Base-by-base conservation (phyloP, 768 basidiomycete species). In the Austroboletus festivus region DNA sequence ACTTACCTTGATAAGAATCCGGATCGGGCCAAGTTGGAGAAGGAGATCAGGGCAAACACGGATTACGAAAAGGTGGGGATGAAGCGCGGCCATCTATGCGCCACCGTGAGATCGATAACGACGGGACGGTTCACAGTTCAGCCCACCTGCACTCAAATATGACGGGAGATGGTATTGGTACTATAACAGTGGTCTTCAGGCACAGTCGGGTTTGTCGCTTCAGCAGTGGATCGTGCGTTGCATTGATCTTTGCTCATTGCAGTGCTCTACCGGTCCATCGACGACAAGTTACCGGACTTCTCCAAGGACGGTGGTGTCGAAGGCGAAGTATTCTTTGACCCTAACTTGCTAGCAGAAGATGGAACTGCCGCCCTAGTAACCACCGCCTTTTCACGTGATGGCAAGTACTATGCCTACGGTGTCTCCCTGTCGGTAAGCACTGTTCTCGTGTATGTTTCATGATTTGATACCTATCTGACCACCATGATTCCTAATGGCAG, bases 121-220 rank as follows among this genome's bases (percentile, higher is more conserved):
- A 33, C 33, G 43, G 0, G 6, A 46, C 38, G 46, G 42, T 43
- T 18, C 18, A 33, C 62, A 87, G 85, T 86, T 87, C 62, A 79
- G 78, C 19, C 69, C 81, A 0, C 89, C 89, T 0, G 54, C 61
- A 8, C 63, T 86, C 44, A 78, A 80, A 51, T 72, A 81, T 13
- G 86, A 90, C 56, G 77, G 75, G 15, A 77, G 76, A 42, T 92
- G 86, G 83, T 93, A 92, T 58, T 89, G 88, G 86, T 79, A 76
- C 58, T 78, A 84, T 59, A 90, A 92, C 67, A 82, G 78, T 44
- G 89, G 89, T 24, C 75, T 91, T 22, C 82, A 89, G 53, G 73
- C 84, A 1, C 88, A 89, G 60, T 72, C 78, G 44, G 70, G 68
- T 70, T 21, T 33, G 63, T 57, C 39, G 20, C 26, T 46, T 43